phyloP scores from a whole-genome alignment of 371 early-diverging fungal species.

The Choanephora cucurbitarum region DNA sequence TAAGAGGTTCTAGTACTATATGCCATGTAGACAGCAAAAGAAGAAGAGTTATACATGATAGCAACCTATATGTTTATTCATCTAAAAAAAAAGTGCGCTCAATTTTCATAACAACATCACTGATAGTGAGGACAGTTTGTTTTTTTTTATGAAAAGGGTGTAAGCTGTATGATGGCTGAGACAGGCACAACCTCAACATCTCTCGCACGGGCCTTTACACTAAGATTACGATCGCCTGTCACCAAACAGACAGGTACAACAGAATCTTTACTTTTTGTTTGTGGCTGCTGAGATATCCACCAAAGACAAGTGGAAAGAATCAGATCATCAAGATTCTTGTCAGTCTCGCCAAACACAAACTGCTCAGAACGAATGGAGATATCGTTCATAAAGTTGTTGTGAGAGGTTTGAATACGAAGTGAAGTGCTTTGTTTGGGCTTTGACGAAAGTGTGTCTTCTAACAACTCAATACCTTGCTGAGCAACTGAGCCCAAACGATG shows the following conservation, averaged over 20 bases:
- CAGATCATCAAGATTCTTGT: slow-evolving; percentile 68
- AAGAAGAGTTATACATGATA: too few relatives aligned
- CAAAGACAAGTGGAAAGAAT: slow-evolving; percentile 64
- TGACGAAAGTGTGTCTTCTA: slow-evolving; percentile 49
- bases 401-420: slow-evolving; percentile 65
- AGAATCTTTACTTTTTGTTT: neutral
- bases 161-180: slow-evolving; percentile 42
- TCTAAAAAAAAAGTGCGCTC: too few relatives aligned
- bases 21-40: too few relatives aligned
- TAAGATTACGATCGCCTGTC: slow-evolving; percentile 67
- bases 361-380: slow-evolving; percentile 66
- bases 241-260: slow-evolving; percentile 54
- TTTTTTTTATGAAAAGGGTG: slow-evolving; percentile 10
- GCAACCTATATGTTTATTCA: too few relatives aligned
- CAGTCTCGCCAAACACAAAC: slow-evolving; percentile 63
- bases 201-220: slow-evolving; percentile 68
- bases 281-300: slow-evolving; percentile 32
- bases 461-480: slow-evolving; percentile 47
- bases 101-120: too few relatives aligned
- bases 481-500: slow-evolving; percentile 60
- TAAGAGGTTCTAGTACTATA: too few relatives aligned
- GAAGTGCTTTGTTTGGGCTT: slow-evolving; percentile 29
- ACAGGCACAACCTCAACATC: slow-evolving; percentile 61
- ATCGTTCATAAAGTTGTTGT: slow-evolving; percentile 64
- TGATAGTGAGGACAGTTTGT: too few relatives aligned